phyloP scores from a whole-genome alignment of 1,284 basidiomycete genomes.

The Apiotrichum akiyoshidainum region DNA sequence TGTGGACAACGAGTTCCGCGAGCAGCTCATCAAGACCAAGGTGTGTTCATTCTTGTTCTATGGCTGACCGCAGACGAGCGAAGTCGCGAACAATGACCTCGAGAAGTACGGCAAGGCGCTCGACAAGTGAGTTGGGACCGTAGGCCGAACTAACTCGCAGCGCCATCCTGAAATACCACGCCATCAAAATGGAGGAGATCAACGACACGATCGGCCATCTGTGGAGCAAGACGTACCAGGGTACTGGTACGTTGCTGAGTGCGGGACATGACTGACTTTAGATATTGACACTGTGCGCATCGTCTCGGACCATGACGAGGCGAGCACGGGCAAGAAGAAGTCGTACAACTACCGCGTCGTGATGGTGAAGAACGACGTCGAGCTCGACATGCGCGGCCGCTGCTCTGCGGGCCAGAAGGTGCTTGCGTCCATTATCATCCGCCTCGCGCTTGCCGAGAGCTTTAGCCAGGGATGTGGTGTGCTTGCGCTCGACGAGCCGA shows the following conservation, averaged over 20 bases:
- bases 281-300: slow-evolving; percentile 99
- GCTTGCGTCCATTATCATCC: slow-evolving; percentile 97
- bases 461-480: slow-evolving; percentile 98
- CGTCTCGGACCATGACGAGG: slow-evolving; percentile 84
- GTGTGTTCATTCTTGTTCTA: slow-evolving; percentile 50
- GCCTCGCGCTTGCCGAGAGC: slow-evolving; percentile 94
- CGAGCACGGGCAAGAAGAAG: slow-evolving; percentile 64
- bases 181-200: slow-evolving; percentile 99
- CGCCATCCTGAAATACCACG: slow-evolving; percentile 97
- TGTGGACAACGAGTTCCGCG: slow-evolving; percentile 77
- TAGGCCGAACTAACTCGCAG: slow-evolving; percentile 51
- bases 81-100: slow-evolving; percentile 89
- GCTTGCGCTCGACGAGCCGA: slow-evolving; percentile 94
- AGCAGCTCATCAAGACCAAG: slow-evolving; percentile 92
- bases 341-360: slow-evolving; percentile 99
- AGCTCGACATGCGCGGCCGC: slow-evolving; percentile 99
- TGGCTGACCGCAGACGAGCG: slow-evolving; percentile 65
- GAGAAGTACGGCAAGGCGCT: slow-evolving; percentile 97
- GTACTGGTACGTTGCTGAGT: slow-evolving; percentile 65
- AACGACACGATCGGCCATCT: slow-evolving; percentile 93
- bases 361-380: slow-evolving; percentile 97
- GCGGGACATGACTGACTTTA: slow-evolving; percentile 37
- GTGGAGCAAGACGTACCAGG: slow-evolving; percentile 99
- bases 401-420: slow-evolving; percentile 99
- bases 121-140: slow-evolving; percentile 65